Evolutionary conservation across 805 yeast genomes (phyloP).

Genomic region (Komagataella pseudopastoris): DNA sequence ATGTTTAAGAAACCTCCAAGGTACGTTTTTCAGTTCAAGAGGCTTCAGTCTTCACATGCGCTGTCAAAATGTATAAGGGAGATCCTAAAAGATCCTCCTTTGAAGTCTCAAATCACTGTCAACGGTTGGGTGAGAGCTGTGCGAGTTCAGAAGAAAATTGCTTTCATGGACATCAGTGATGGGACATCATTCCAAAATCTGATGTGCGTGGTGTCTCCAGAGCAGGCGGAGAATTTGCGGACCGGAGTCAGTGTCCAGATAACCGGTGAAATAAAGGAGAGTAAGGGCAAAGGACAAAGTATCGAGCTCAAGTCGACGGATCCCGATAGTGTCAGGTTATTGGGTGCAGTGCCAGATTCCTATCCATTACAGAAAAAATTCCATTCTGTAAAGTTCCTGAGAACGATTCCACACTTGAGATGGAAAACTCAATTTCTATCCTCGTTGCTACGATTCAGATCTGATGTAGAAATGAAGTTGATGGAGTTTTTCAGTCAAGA

Average conservation of each 20-base stretch:
- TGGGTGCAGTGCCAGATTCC: conserved; percentile 47
- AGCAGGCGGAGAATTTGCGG: conserved; percentile 16
- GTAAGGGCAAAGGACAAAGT: conserved; percentile 33
- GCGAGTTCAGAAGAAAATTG: conserved; percentile 59
- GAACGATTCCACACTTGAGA: conserved; percentile 65
- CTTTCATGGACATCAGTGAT: conserved; percentile 71
- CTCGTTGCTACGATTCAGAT: conserved; percentile 59
- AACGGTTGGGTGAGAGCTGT: conserved; percentile 70
- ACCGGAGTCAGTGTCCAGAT: conserved; percentile 23
- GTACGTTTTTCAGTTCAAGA: not conserved
- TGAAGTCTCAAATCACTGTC: conserved; percentile 26
- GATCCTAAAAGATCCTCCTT: conserved; percentile 15
- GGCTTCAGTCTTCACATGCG: conserved; percentile 1
- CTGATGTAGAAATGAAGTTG: conserved; percentile 43
- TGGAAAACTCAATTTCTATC: conserved; percentile 59
- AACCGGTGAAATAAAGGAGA: conserved; percentile 21
- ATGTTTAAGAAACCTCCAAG: not conserved
- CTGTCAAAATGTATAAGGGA: conserved; percentile 15
- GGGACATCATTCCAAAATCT: conserved; percentile 50
- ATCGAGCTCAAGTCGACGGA: conserved; percentile 31
- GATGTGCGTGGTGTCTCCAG: conserved; percentile 38
- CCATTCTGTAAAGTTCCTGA: conserved; percentile 50
- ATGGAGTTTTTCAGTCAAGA: conserved; percentile 36
- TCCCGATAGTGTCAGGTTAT: conserved; percentile 24
- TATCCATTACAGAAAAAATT: conserved; percentile 81